These are phyloP conservation scores for Kluyveromyces marxianus DNA, from an alignment of 1,139 yeast species.

Conservation along the genomic window DNA sequence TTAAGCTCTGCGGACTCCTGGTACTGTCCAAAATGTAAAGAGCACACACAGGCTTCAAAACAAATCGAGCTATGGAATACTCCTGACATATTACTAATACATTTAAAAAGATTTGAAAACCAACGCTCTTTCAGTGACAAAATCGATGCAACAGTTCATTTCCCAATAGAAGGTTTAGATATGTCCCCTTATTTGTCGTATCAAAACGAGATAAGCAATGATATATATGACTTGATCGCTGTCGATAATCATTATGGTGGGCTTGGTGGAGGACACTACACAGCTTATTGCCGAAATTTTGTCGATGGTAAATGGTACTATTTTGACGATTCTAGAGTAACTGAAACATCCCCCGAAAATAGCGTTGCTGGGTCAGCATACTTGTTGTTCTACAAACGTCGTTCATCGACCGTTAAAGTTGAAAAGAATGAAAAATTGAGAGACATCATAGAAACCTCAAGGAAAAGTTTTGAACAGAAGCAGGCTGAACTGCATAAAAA, in stretches of 20 bases:
- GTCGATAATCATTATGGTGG: constrained; percentile 97
- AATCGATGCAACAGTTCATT: constrained; percentile 75
- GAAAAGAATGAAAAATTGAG: constrained; percentile 29
- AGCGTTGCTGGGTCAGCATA: constrained; percentile 81
- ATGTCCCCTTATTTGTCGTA: constrained; percentile 49
- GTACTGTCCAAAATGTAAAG: constrained; percentile 89
- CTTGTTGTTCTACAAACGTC: constrained; percentile 69
- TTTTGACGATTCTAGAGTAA: constrained; percentile 79
- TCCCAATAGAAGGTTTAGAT: constrained; percentile 81
- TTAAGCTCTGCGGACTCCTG: constrained; percentile 86
- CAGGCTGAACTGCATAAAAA: constrained; percentile 18
- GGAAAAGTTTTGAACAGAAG: constrained; percentile 20
- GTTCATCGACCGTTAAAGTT: constrained; percentile 22
- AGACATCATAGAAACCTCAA: constrained; percentile 28
- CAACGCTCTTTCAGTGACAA: constrained; percentile 84
- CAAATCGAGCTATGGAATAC: constrained; percentile 86
- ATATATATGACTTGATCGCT: constrained; percentile 75
- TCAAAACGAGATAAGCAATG: constrained; percentile 32
- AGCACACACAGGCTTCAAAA: constrained; percentile 85
- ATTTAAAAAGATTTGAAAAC: constrained; percentile 82
- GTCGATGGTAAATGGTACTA: constrained; percentile 80
- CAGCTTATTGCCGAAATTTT: constrained; percentile 79
- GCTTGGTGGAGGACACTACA: constrained; percentile 95
- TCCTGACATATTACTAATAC: constrained; percentile 85
- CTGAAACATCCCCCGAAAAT: constrained; percentile 51